These are phyloP conservation scores for Halteria grandinella DNA, from an alignment of 73 alveolate species.

Conservation along the genomic window DNA sequence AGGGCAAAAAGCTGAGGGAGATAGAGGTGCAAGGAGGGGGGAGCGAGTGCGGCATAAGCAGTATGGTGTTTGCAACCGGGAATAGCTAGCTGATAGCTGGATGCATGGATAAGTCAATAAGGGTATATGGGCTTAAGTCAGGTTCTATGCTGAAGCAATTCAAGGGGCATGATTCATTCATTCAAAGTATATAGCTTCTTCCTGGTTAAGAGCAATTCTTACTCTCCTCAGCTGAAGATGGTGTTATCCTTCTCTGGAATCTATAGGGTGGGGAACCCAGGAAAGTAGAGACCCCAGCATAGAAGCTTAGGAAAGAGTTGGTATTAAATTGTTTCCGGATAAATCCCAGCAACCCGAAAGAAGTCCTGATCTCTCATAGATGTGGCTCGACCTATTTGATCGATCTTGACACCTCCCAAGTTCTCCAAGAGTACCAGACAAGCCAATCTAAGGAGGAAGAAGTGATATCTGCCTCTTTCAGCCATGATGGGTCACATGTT, in stretches of 20 bases:
- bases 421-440: conserved; percentile 2
- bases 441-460: conserved; percentile 35
- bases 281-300: not conserved
- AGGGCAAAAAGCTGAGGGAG: conserved; percentile 65
- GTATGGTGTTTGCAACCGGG: conserved; percentile 49
- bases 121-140: conserved; percentile 67
- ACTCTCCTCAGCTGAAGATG: conserved; percentile 18
- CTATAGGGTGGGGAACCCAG: not conserved
- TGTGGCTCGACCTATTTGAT: conserved; percentile 8
- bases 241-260: conserved; percentile 30
- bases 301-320: not conserved
- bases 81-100: conserved; percentile 62
- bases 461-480: conserved; percentile 5
- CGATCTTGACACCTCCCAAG: conserved; percentile 2
- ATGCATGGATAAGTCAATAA: conserved; percentile 62
- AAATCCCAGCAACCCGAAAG: not conserved
- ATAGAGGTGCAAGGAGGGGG: conserved; percentile 56
- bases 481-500: conserved; percentile 35
- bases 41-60: conserved; percentile 49
- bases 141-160: conserved; percentile 60
- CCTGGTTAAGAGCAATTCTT: conserved; percentile 4
- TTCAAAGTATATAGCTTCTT: not conserved
- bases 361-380: not conserved
- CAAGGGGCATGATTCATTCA: conserved; percentile 62
- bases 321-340: not conserved